Evolutionary conservation across 2,329 filamentous ascomycete genomes (phyloP).

Genomic region (Calonectria multiphialidica): DNA sequence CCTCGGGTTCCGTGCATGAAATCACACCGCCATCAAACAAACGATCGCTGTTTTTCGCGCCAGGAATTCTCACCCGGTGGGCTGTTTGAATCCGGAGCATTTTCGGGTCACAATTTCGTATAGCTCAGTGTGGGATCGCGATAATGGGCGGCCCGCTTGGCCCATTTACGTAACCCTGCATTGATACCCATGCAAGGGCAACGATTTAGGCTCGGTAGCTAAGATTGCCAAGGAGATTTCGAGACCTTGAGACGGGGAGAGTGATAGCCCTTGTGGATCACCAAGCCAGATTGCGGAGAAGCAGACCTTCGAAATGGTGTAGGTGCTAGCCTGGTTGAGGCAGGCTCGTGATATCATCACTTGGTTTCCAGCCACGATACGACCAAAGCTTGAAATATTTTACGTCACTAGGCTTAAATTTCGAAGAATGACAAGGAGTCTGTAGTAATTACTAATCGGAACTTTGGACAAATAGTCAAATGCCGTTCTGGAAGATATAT

Average conservation of each 20-base stretch:
- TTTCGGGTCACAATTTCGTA: conserved; percentile 4
- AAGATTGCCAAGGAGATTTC: background rate
- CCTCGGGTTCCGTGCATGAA: background rate
- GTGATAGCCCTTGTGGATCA: background rate
- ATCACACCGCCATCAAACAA: background rate
- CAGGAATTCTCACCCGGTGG: background rate
- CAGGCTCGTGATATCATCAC: background rate
- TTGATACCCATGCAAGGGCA: background rate
- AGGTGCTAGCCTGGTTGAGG: background rate
- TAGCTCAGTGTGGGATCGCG: background rate
- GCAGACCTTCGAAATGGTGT: background rate
- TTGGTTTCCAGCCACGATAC: background rate
- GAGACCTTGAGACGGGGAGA: background rate
- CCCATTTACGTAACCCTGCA: background rate
- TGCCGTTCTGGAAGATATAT: background rate
- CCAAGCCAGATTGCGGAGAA: too few relatives aligned
- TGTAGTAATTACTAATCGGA: background rate
- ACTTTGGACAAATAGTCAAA: background rate
- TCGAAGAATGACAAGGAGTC: background rate
- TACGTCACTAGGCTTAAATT: background rate
- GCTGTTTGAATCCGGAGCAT: background rate
- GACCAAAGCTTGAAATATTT: background rate
- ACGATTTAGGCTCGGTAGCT: background rate
- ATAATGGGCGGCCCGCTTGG: background rate
- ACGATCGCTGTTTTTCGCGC: too few relatives aligned